Evolutionary conservation across 2,329 filamentous ascomycete species (phyloP).

Genomic region (Cytospora schulzeri): DNA sequence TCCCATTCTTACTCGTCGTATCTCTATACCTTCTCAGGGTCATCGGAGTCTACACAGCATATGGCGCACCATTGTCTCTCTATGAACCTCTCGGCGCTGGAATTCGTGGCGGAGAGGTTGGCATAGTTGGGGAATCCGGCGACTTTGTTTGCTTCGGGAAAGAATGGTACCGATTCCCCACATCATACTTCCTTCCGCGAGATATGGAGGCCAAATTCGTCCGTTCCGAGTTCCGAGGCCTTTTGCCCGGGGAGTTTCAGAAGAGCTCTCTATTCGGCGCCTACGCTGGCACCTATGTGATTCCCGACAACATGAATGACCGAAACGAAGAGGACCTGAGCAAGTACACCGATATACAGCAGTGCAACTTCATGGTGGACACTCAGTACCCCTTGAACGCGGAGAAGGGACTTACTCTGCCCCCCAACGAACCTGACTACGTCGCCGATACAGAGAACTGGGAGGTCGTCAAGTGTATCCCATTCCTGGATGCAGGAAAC

Average conservation of each 20-base stretch:
- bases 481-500: constrained; percentile 77
- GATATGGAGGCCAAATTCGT: constrained; percentile 86
- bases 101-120: constrained; percentile 43
- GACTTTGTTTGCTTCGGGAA: constrained; percentile 87
- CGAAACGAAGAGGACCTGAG: constrained; percentile 81
- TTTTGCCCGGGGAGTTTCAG: constrained; percentile 88
- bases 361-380: constrained; percentile 85
- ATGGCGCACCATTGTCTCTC: constrained; percentile 75
- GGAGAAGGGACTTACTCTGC: constrained; percentile 42
- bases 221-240: constrained; percentile 83
- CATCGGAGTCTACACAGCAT: constrained; percentile 76
- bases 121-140: constrained; percentile 56
- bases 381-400: constrained; percentile 70
- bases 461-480: constrained; percentile 74
- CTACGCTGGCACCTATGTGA: constrained; percentile 81
- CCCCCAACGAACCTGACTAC: constrained; percentile 79
- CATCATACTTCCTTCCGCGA: constrained; percentile 86
- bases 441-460: constrained; percentile 72
- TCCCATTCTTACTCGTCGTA: constrained; percentile 52
- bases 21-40: constrained; percentile 51
- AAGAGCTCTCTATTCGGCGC: constrained; percentile 71
- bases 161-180: constrained; percentile 98
- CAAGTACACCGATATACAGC: constrained; percentile 80
- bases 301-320: constrained; percentile 87
- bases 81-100: constrained; percentile 68